These are phyloP conservation scores for Geotrichum citri-aurantii DNA, from an alignment of 1,139 yeast genomes.

Conservation along the genomic window DNA sequence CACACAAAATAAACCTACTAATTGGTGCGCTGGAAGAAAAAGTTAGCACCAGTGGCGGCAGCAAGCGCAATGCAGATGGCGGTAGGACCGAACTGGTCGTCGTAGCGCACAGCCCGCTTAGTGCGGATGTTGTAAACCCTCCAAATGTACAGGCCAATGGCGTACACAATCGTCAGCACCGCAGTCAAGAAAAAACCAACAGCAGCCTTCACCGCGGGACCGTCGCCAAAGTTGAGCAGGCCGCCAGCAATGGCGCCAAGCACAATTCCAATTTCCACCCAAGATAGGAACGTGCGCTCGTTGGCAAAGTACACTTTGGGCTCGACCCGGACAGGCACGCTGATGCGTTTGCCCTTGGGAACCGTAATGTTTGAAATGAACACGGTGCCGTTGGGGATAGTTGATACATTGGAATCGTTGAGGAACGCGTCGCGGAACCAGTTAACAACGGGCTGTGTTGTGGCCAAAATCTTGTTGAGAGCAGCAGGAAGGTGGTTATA, in stretches of 20 bases:
- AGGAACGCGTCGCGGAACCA: constrained; percentile 31
- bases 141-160: constrained; percentile 72
- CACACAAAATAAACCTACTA: background rate
- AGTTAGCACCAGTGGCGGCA: constrained; percentile 66
- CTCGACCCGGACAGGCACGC: constrained; percentile 94
- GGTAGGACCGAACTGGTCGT: constrained; percentile 84
- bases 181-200: constrained; percentile 87
- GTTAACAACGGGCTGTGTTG: constrained; percentile 8
- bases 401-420: constrained; percentile 52
- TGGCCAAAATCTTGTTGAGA: constrained; percentile 5
- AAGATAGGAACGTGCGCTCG: constrained; percentile 93
- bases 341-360: constrained; percentile 87
- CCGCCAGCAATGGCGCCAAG: constrained; percentile 94
- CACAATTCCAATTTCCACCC: constrained; percentile 94
- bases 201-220: constrained; percentile 70
- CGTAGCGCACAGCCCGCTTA: constrained; percentile 77
- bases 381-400: constrained; percentile 76
- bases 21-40: constrained; percentile 40
- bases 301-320: constrained; percentile 98
- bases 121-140: constrained; percentile 78
- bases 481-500: constrained; percentile 9
- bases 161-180: constrained; percentile 61
- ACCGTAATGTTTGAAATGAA: constrained; percentile 46
- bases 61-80: constrained; percentile 71
- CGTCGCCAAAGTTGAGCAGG: constrained; percentile 83